Base-by-base conservation (phyloP, 768 basidiomycete species). In the Phanerodontia chrysosporium region DNA sequence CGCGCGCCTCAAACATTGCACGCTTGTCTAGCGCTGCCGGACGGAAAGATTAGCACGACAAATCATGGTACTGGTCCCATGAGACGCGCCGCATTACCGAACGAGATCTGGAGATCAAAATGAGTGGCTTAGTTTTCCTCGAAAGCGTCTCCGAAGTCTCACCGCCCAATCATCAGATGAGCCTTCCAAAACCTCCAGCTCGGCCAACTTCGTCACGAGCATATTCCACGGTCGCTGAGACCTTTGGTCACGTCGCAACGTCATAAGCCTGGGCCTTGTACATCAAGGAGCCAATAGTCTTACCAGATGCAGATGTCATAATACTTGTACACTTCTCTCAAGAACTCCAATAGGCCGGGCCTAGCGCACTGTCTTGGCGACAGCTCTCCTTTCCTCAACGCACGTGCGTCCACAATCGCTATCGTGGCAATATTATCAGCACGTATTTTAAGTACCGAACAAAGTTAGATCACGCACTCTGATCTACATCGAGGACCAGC, bases 301-400 rank as follows among this genome's bases (percentile, higher is more conserved):
- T 67, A 89, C 92, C 93, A 95, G 61, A 95, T 88, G 64, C 89
- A 90, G 61, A 96, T 90, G 65, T 96, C 92, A 68, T 95, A 96
- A 67, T 84, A 78, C 7, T 86, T 87, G 66, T 94, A 92, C 54
- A 91, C 77, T 4, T 81, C 78, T 68, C 90, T 86, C 22, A 96
- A 73, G 67, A 96, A 94, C 68, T 90, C 85, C 68, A 95, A 92
- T 16, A 96, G 76, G 16, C 83, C 77, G 3, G 94, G 94, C 42
- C 94, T 75, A 13, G 89, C 89, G 70, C 92, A 95, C 74, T 94
- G 89, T 3, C 78, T 72, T 1, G 91, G 84, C 18, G 91, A 91
- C 1, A 94, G 74, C 8, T 86, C 85, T 36, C 92, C 90, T 2
- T 85, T 83, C n/a, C 89, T 88, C 30, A 94, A 73, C 2, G 90